Evolutionary conservation across 306 rosid genomes (phyloP), one percentile per base, ranked within the genome.

Genomic region (Begonia peltatifolia): DNA sequence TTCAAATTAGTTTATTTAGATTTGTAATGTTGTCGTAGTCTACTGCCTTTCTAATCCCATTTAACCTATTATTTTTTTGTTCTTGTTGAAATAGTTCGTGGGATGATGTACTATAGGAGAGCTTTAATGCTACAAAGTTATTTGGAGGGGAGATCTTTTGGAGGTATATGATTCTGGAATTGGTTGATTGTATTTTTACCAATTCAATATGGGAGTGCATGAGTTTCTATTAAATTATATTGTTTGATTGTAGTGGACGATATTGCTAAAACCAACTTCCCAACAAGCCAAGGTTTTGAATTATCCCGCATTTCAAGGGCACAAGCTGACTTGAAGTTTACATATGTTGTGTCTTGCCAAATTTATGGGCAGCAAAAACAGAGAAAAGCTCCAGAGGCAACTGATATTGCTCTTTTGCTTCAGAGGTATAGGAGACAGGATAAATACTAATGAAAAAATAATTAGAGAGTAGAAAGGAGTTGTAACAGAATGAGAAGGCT

Each of bases 261-360:
- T 58, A 54, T 63, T 78, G 68, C 87, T 65, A 89, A 70, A 67
- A 64, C 60, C 60, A 71, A 63, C 79, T 64, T 74, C 67, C 52
- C 63, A 58, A 68, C 79, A 41, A 76, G 86, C 67, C 77, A 74
- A 69, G 95, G 84, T n/a, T 90, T 80, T 67, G 95, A 85, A 78
- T 53, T 63, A 54, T 90, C 97, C 46, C 87, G 66, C 53, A 90
- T 76, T 73, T 73, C 95, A 54, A 76, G 94, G 67, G 97, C 97
- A 53, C 97, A 90, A 57, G 84, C 92, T 49, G 97, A 90, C 76
- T 67, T 90, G 70, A 90, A 90, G 77, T 90, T 85, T 69, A 85
- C 97, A 18, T 90, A 90, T 59, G 97, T 90, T 49, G 84, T 90
- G 51, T 90, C 97, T n/a, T 90, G 97, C 79, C 97, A 90, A 85